phyloP scores from a whole-genome alignment of 768 basidiomycete species.

The Albatrellus ellisii region DNA sequence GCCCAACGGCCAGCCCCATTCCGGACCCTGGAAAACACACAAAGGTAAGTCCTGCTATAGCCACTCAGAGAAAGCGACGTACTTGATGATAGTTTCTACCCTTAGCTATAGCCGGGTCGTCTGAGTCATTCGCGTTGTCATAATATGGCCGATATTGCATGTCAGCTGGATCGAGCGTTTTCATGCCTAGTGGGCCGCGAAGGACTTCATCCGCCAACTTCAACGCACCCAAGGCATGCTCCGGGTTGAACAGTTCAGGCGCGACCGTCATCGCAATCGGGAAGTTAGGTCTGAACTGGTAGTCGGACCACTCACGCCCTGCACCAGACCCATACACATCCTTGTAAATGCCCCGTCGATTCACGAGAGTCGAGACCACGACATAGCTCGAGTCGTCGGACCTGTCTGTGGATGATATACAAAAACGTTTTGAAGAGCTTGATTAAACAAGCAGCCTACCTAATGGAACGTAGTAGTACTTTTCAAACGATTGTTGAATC shows the following conservation, averaged over 20 bases:
- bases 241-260: slow-evolving; percentile 80
- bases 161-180: slow-evolving; percentile 82
- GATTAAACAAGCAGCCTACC: slow-evolving; percentile 30
- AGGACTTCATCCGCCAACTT: slow-evolving; percentile 70
- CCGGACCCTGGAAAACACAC: slow-evolving; percentile 48
- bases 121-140: slow-evolving; percentile 87
- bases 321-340: slow-evolving; percentile 87
- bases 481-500: slow-evolving; percentile 80
- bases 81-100: slow-evolving; percentile 93
- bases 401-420: slow-evolving; percentile 34
- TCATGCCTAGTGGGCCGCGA: slow-evolving; percentile 90
- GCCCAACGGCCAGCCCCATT: slow-evolving; percentile 93
- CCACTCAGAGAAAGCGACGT: slow-evolving; percentile 13
- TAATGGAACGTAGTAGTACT: slow-evolving; percentile 77
- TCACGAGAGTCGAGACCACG: slow-evolving; percentile 56
- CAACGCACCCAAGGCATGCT: slow-evolving; percentile 70
- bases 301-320: slow-evolving; percentile 92
- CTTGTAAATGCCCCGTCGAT: slow-evolving; percentile 95
- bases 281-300: slow-evolving; percentile 89
- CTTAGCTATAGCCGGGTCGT: slow-evolving; percentile 77
- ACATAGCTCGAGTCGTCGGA: slow-evolving; percentile 57
- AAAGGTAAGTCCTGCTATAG: neutral
- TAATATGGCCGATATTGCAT: slow-evolving; percentile 84
- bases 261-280: slow-evolving; percentile 96
- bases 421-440: neutral